Base-by-base conservation (phyloP, 495 filamentous ascomycete species). In the Hypoxylon cercidicola region DNA sequence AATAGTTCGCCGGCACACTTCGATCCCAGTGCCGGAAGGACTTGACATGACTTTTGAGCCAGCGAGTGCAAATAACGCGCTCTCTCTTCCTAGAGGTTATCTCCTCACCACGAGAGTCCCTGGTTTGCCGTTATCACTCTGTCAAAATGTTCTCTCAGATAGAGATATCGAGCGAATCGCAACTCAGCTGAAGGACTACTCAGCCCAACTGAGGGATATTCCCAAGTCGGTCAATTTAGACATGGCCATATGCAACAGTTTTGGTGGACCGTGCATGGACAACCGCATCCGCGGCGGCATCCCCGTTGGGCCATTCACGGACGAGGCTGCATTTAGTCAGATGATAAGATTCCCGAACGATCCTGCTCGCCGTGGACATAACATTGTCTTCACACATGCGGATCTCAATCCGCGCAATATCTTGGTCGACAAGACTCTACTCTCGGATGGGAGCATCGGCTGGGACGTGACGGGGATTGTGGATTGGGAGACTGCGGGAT, bases 371-470 rank as follows among this genome's bases (percentile, higher is more conserved):
- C 64, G 55, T 23, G 66, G 70, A 9, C 72, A 78, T 52, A 71
- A 68, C 4, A 75, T 79, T 15, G 72, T 81, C 54, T 78, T 84
- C 35, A 81, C 72, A 12, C 79, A 84, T 59, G 72, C 65, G 10
- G 81, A 84, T 63, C 70, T 86, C 32, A 77, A 72, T 51, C 66
- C 72, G 40, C 79, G 80, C 48, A 84, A 82, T 71, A 72, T 83
- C 18, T 61, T 83, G 6, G 55, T 79, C 23, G 72, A 81, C 41
- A 65, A 70, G 12, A 40, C 66, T 47, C 75, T 66, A 0, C 40
- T 54, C 9, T 35, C 28, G 30, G 60, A 69, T 50, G 66, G 66
- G 23, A 61, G 34, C 18, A 35, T 34, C n/a, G 32, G 55, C 47
- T 64, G 66, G 66, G 57, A 34, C 21, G 60, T 69, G 35, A 55